These are phyloP conservation scores for Xylariaceae sp. DNA, from an alignment of 2,329 filamentous ascomycete species.

Conservation along the genomic window DNA sequence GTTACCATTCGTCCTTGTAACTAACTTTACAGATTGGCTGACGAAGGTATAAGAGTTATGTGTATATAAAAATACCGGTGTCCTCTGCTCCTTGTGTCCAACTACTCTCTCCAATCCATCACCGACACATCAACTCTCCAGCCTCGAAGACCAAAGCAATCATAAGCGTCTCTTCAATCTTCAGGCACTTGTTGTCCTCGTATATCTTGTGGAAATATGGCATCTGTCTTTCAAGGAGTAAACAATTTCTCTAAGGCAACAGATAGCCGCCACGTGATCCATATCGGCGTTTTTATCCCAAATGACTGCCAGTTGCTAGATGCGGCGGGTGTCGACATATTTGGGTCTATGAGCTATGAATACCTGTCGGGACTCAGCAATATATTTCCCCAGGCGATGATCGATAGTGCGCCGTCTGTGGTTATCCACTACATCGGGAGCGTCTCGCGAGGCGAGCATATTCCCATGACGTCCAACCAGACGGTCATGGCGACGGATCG, in stretches of 20 bases:
- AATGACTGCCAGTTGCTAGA: slow-evolving; percentile 46
- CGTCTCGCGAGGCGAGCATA: slow-evolving; percentile 31
- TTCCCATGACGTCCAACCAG: slow-evolving; percentile 40
- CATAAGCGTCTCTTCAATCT: too few species aligned
- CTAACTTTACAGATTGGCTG: too few species aligned
- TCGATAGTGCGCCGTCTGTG: slow-evolving; percentile 40
- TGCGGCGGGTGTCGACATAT: slow-evolving; percentile 46
- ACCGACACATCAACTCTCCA: too few species aligned
- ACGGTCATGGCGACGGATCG: slow-evolving; percentile 40
- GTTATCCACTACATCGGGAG: slow-evolving; percentile 45
- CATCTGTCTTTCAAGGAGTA: slow-evolving; percentile 14
- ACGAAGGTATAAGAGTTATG: too few species aligned
- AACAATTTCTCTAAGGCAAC: slow-evolving; percentile 10
- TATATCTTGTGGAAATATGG: neutral
- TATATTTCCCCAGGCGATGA: slow-evolving; percentile 35
- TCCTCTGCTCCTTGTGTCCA: too few species aligned
- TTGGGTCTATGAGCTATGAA: slow-evolving; percentile 43
- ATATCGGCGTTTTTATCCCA: slow-evolving; percentile 50
- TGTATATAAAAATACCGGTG: too few species aligned
- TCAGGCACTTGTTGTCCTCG: too few species aligned
- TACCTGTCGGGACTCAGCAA: slow-evolving; percentile 36
- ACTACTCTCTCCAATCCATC: too few species aligned
- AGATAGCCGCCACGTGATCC: slow-evolving; percentile 28
- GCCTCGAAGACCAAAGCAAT: too few species aligned
- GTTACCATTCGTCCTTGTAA: too few species aligned